Conservation (phyloP, 352 stramenopile species). For the Phytopythium helicoides region DNA sequence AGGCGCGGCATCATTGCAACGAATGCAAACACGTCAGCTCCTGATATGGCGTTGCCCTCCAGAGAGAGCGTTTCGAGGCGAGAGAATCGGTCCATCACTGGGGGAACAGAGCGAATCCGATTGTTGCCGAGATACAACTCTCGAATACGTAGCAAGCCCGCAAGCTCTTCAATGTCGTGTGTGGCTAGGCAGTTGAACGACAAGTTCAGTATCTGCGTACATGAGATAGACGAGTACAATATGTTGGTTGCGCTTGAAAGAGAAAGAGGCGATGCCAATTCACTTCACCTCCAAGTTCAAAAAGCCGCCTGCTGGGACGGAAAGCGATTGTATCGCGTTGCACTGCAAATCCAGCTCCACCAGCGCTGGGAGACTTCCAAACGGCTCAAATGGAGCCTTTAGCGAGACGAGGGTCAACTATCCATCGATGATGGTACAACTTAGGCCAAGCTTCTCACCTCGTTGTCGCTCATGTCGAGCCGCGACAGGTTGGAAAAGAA, state of each 20-base stretch:
- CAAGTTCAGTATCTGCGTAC: conserved; percentile 60
- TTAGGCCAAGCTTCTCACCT: conserved; percentile 28
- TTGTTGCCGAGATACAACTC: conserved; percentile 80
- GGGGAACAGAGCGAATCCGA: conserved; percentile 60
- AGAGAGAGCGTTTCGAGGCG: conserved; percentile 74
- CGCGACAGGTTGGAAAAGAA: conserved; percentile 75
- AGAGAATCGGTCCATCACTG: conserved; percentile 75
- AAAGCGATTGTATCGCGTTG: conserved; percentile 58
- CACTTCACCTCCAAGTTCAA: conserved; percentile 53
- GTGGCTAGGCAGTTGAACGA: conserved; percentile 74
- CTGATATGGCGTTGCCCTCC: conserved; percentile 72
- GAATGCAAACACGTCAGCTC: conserved; percentile 68
- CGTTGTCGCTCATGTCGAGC: conserved; percentile 83
- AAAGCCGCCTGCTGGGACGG: conserved; percentile 43
- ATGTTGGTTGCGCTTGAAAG: neutral
- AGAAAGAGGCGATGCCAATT: neutral
- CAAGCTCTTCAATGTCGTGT: conserved; percentile 65
- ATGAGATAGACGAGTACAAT: neutral
- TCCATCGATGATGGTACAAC: neutral
- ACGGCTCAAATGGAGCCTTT: conserved; percentile 58
- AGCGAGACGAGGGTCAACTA: neutral
- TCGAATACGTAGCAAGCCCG: conserved; percentile 68
- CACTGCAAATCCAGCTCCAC: conserved; percentile 80
- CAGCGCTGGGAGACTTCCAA: conserved; percentile 59
- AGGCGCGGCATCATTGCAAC: conserved; percentile 61